Evolutionary conservation across 805 yeast genomes (phyloP).

Genomic region (Suhomyces emberorum): DNA sequence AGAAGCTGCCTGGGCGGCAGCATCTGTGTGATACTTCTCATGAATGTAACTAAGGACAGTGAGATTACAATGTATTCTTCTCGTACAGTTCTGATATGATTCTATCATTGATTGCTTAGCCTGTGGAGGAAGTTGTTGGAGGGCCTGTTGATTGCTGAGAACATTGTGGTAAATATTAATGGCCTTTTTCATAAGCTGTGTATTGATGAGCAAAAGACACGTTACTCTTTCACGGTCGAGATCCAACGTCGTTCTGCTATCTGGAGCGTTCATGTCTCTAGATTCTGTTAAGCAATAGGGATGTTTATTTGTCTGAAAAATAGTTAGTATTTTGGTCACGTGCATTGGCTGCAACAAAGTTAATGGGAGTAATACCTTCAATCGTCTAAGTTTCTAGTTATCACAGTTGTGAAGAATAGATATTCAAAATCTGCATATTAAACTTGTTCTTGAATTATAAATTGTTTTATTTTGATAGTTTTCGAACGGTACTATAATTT

Average conservation of each 20-base stretch:
- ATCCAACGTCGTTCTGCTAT: constrained; percentile 13
- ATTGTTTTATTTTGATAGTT: no score
- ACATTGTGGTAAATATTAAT: constrained; percentile 33
- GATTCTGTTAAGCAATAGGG: no score
- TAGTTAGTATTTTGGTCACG: background rate
- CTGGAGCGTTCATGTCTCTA: constrained; percentile 2
- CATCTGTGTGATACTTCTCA: constrained; percentile 35
- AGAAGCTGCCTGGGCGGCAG: constrained; percentile 23
- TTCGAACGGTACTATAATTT: no score
- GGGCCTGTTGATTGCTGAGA: constrained; percentile 32
- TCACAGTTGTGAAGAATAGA: no score
- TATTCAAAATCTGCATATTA: no score
- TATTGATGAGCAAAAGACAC: constrained; percentile 38
- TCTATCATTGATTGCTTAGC: constrained; percentile 31
- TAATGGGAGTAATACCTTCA: no score
- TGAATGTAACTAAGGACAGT: constrained; percentile 37
- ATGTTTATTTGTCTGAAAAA: no score
- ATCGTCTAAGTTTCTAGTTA: no score
- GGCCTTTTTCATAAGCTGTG: constrained; percentile 42
- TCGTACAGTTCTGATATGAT: constrained; percentile 38
- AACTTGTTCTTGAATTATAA: no score
- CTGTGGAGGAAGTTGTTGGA: constrained; percentile 30
- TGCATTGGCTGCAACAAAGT: background rate
- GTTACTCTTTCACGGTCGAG: constrained; percentile 42
- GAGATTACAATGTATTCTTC: constrained; percentile 42